Conservation (phyloP, 2,329 filamentous ascomycete species). For the Neurospora sp. region DNA sequence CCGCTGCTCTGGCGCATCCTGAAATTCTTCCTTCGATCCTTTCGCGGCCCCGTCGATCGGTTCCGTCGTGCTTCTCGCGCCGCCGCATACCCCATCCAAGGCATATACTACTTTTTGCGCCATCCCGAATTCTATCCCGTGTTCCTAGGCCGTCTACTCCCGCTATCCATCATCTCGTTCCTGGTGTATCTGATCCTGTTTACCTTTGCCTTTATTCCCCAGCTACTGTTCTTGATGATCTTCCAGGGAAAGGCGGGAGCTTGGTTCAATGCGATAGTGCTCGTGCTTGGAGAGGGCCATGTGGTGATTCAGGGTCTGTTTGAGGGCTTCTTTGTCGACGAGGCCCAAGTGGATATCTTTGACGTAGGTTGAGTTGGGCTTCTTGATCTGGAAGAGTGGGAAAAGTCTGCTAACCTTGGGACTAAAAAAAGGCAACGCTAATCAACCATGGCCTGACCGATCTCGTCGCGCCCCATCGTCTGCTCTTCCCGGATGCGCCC, state of each 20-base stretch:
- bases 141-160: slow-evolving; percentile 66
- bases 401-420: slow-evolving; percentile 4
- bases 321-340: slow-evolving; percentile 73
- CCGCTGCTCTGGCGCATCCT: neutral
- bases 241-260: slow-evolving; percentile 73
- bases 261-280: slow-evolving; percentile 80
- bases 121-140: slow-evolving; percentile 78
- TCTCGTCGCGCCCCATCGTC: slow-evolving; percentile 56
- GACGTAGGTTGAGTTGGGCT: slow-evolving; percentile 43
- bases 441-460: slow-evolving; percentile 63
- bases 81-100: slow-evolving; percentile 51
- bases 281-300: slow-evolving; percentile 75
- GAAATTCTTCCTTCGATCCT: neutral
- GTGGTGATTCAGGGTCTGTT: slow-evolving; percentile 62
- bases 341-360: slow-evolving; percentile 70
- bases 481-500: slow-evolving; percentile 56
- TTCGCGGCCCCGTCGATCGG: slow-evolving; percentile 30
- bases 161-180: slow-evolving; percentile 69
- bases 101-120: slow-evolving; percentile 70
- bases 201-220: slow-evolving; percentile 76
- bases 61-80: slow-evolving; percentile 33
- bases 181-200: slow-evolving; percentile 82
- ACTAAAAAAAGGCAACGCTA: slow-evolving; percentile 49
- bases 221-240: slow-evolving; percentile 78
- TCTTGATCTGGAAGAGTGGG: too few relatives aligned